Percentiles rank a stretch among this genome's conserved stretches.
Evolutionary conservation across 202 grass and related monocot species (phyloP).

Genomic region (Dendrocalamus latiflorus): DNA sequence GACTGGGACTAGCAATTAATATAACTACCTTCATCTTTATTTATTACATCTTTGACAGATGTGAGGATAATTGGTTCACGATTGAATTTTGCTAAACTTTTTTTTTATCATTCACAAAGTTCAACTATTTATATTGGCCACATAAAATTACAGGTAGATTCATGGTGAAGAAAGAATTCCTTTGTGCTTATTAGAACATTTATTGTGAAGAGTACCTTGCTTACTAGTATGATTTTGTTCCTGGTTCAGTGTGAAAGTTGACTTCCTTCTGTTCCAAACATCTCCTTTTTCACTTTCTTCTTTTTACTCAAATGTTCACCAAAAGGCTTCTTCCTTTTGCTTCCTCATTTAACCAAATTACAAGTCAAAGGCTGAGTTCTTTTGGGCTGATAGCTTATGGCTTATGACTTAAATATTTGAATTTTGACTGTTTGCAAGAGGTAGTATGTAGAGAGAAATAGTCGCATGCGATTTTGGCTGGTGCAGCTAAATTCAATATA

Average conservation of each 20-base stretch:
- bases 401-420: no score
- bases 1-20: not conserved
- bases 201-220: not conserved
- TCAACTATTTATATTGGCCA: not conserved
- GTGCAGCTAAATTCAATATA: no score
- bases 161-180: not conserved
- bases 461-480: no score
- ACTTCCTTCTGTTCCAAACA: not conserved
- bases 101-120: not conserved
- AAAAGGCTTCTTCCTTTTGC: not conserved
- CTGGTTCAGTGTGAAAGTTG: not conserved
- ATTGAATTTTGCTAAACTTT: not conserved
- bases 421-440: no score
- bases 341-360: not conserved
- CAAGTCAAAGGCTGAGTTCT: no score
- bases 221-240: not conserved
- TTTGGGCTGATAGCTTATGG: no score
- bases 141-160: not conserved
- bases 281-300: not conserved
- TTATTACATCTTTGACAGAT: not conserved
- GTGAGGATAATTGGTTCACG: not conserved
- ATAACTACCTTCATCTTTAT: not conserved
- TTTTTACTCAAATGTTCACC: no score
- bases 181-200: not conserved
- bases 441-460: no score